These are phyloP conservation scores for Talaromyces rugulosus DNA, from an alignment of 2,329 filamentous ascomycete genomes.

Conservation along the genomic window DNA sequence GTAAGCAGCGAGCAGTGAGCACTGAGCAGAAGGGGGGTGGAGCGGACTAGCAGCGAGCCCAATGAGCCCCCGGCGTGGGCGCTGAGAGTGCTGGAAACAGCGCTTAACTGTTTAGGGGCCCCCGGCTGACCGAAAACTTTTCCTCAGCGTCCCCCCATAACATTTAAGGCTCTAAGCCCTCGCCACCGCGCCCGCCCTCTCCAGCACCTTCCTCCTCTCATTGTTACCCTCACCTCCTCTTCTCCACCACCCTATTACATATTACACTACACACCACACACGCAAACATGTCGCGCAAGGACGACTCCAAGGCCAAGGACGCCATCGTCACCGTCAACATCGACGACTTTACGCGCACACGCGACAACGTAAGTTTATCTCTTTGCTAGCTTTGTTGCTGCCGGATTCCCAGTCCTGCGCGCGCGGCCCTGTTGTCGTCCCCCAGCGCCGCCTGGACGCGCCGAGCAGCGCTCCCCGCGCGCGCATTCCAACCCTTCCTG, in stretches of 20 bases:
- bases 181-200: background rate
- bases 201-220: slow-evolving; percentile 22
- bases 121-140: slow-evolving; percentile 4
- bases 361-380: slow-evolving; percentile 67
- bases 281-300: slow-evolving; percentile 36
- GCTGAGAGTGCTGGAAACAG: background rate
- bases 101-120: slow-evolving; percentile 13
- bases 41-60: too few relatives aligned
- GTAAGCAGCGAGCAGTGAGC: too few relatives aligned
- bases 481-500: background rate
- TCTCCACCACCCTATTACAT: background rate
- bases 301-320: slow-evolving; percentile 32
- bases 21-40: too few relatives aligned
- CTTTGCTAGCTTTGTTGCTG: background rate
- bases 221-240: slow-evolving; percentile 40
- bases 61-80: background rate
- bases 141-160: slow-evolving; percentile 17
- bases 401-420: background rate
- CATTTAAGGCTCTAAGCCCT: background rate
- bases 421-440: background rate
- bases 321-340: slow-evolving; percentile 49
- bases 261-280: background rate
- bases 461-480: background rate
- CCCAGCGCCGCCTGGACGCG: background rate
- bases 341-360: slow-evolving; percentile 73